Base-by-base conservation (phyloP, 2,329 filamentous ascomycete genomes). In the Penicillium sp. region DNA sequence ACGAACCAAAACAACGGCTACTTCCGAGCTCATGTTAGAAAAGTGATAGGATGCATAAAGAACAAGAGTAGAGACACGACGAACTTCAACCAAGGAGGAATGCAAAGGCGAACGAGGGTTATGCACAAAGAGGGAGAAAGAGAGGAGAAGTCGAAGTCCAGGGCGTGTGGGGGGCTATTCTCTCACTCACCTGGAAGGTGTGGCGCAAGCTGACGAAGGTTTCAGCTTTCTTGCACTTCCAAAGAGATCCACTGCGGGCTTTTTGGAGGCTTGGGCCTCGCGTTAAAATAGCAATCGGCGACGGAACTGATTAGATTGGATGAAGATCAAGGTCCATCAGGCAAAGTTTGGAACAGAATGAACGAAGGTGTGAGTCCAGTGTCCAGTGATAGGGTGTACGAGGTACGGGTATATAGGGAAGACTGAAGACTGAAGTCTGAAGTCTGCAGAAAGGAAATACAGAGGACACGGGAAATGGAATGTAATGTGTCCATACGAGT, bases 181-280 rank as follows among this genome's bases (percentile, higher is more conserved):
- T 45, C 40, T 45, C 45, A 46, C 62, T 64, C 58, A 66, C 64
- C 62, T 63, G 58, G 59, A 63, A 50, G 58, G 66, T 70, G 69
- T 71, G 68, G 69, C 69, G 69, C 68, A 71, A 71, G 68, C 68
- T 71, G 67, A 70, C 59, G 59, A 44, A 44, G 46, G 55, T 58
- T 65, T 69, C 66, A 69, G 66, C 65, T 66, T 64, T 56, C 55
- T 55, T 52, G 56, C 46, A 55, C 51, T 49, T 40, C 42, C 24
- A 24, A 38, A 44, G 46, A 47, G 49, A 52, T 56, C 56, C 56
- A 57, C 56, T 32, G 20, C 37, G 49, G 26, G 39, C 40, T 44
- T 37, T 37, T 34, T 35, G 23, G 27, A 32, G 42, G 56, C 44
- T 52, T 47, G 44, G 52, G 41, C 50, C 45, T 57, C 50, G 55